Percentiles rank a stretch among this genome's conserved stretches.
Conservation (phyloP, 2,329 filamentous ascomycete genomes). For the Aaosphaeria pasadenensis region DNA sequence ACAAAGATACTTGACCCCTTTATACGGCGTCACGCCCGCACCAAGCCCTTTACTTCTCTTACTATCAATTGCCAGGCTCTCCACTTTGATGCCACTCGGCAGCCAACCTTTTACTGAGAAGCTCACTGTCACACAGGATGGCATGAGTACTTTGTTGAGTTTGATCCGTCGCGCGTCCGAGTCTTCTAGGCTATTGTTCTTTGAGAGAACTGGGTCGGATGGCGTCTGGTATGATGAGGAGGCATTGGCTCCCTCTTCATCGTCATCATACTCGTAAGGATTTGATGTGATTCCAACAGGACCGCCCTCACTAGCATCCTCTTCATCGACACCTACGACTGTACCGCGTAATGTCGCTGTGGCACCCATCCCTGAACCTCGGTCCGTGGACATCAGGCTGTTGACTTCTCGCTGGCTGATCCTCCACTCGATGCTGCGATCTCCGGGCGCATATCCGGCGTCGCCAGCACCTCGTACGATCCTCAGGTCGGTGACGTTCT, state of each 20-base stretch:
- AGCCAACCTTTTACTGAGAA: conserved; percentile 62
- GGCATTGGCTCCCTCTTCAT: conserved; percentile 14
- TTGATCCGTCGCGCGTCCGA: conserved; percentile 57
- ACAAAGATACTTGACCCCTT: conserved; percentile 96
- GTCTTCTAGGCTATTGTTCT: conserved; percentile 3
- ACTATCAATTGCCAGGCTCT: conserved; percentile 61
- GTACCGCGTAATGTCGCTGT: conserved; percentile 77
- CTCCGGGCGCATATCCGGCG: conserved; percentile 73
- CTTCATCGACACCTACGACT: conserved; percentile 63
- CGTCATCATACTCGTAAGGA: conserved; percentile 32
- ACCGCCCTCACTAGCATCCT: conserved; percentile 40
- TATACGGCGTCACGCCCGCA: conserved; percentile 89
- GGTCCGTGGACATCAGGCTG: conserved; percentile 31
- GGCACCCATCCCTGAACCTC: conserved; percentile 54
- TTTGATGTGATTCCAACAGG: conserved; percentile 17
- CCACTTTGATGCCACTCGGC: conserved; percentile 62
- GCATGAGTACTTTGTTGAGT: conserved; percentile 53
- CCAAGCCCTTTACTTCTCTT: conserved; percentile 82
- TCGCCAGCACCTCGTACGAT: conserved; percentile 78
- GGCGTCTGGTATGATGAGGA: conserved; percentile 22
- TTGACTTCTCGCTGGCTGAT: conserved; percentile 75
- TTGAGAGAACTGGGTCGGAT: conserved; percentile 12
- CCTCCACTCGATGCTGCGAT: conserved; percentile 75
- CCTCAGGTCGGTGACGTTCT: conserved; percentile 79
- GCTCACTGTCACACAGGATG: conserved; percentile 43